phyloP scores from a whole-genome alignment of 2,329 filamentous ascomycete species.

The Colletotrichum falcatum region DNA sequence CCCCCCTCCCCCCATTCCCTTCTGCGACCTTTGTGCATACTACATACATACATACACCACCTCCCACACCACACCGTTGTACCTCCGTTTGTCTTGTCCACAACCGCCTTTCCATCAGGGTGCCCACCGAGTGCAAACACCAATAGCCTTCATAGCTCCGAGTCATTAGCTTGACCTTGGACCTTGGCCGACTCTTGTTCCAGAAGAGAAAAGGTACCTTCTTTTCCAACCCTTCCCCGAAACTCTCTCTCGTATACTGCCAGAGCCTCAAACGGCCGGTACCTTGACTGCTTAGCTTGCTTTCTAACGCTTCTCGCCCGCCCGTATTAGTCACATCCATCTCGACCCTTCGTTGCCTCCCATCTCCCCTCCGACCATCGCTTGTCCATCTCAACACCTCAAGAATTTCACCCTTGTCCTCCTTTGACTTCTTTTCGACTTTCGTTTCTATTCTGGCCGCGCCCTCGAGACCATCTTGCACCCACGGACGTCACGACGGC shows the following conservation, averaged over 20 bases:
- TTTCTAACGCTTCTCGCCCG: conserved; percentile 33
- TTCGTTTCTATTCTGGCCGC: conserved; percentile 5
- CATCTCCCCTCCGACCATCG: conserved; percentile 18
- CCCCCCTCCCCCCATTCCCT: conserved; percentile 4
- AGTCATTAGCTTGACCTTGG: conserved; percentile 44
- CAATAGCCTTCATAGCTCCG: conserved; percentile 35
- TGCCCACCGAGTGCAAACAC: conserved; percentile 28
- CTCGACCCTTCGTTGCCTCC: conserved; percentile 18
- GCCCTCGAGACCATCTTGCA: conserved; percentile 31
- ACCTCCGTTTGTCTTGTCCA: conserved; percentile 30
- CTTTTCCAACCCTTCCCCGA: conserved; percentile 7
- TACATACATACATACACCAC: background rate
- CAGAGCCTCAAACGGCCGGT: conserved; percentile 35
- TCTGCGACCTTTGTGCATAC: conserved; percentile 7
- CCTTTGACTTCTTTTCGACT: conserved; percentile 13
- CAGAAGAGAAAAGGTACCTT: conserved; percentile 29
- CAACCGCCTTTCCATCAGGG: conserved; percentile 13
- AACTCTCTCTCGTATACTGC: conserved; percentile 20
- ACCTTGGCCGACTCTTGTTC: conserved; percentile 35
- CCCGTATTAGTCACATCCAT: conserved; percentile 40
- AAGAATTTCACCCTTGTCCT: conserved; percentile 6
- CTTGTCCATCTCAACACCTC: conserved; percentile 7
- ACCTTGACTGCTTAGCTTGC: conserved; percentile 25
- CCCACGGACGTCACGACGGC: conserved; percentile 36
- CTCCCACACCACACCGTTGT: conserved; percentile 15